These are phyloP conservation scores for Sphagnum tenellum DNA, from an alignment of 225 moss, liverwort and hornwort species.

Conservation along the genomic window DNA sequence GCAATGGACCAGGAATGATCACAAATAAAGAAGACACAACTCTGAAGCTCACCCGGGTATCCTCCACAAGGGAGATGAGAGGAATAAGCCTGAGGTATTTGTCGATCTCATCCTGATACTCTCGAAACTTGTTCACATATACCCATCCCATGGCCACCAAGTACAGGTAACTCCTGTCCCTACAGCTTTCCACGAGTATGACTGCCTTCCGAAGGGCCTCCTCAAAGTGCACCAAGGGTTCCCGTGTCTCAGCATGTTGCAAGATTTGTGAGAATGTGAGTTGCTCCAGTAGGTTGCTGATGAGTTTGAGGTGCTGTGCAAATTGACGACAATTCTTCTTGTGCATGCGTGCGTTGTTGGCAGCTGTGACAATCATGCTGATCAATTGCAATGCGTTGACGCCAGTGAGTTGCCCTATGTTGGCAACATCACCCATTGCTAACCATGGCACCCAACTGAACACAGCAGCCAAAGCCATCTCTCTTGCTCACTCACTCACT, in stretches of 20 bases:
- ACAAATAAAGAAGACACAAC: background rate
- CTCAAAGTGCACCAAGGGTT: slow-evolving; percentile 41
- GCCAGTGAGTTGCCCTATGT: slow-evolving; percentile 23
- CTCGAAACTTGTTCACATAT: slow-evolving; percentile 40
- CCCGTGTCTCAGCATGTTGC: slow-evolving; percentile 35
- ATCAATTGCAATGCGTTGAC: slow-evolving; percentile 25
- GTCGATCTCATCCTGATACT: slow-evolving; percentile 42
- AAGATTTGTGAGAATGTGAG: slow-evolving; percentile 34
- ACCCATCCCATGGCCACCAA: slow-evolving; percentile 50
- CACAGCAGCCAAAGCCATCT: background rate
- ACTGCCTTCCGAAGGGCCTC: slow-evolving; percentile 29
- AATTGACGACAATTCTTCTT: slow-evolving; percentile 47
- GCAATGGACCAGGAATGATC: too few species aligned
- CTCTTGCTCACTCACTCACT: too few species aligned
- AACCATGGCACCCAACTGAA: slow-evolving; percentile 30
- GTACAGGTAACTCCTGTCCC: slow-evolving; percentile 49
- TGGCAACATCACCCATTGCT: slow-evolving; percentile 26
- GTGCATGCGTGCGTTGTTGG: slow-evolving; percentile 40
- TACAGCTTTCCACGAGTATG: slow-evolving; percentile 36
- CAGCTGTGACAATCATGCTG: slow-evolving; percentile 22
- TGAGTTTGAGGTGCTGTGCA: slow-evolving; percentile 43
- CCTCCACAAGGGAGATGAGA: slow-evolving; percentile 44
- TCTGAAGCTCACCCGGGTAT: slow-evolving; percentile 17
- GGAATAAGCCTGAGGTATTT: slow-evolving; percentile 44
- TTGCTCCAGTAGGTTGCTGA: slow-evolving; percentile 37